Base-by-base conservation (phyloP, 495 filamentous ascomycete genomes). In the Pyronema domesticum region DNA sequence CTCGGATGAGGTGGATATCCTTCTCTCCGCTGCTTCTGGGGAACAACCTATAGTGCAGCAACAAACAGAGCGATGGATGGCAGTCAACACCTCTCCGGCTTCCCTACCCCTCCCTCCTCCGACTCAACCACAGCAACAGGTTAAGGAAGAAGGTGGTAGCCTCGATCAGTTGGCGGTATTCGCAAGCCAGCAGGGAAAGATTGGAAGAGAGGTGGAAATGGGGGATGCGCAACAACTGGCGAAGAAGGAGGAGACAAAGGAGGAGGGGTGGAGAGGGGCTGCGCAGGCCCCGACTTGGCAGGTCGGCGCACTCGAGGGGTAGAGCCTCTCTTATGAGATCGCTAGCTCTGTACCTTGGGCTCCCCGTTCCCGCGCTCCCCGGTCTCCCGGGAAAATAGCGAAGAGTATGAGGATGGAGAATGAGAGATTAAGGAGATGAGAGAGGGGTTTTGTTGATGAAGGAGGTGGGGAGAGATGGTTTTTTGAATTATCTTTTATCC, bases 31-130 rank as follows among this genome's bases (percentile, higher is more conserved):
- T 47, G 60, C 63, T 39, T 62, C 52, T 33, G 67, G 70, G 13
- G 49, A 44, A 72, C 70, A 37, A 70, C 72, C 49, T 67, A 68
- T 14, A 68, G 69, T 33, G 72, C 69, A 60, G 69, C 67, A 34
- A 66, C 68, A 9, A 66, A 72, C 17, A 68, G 65, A 67, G 8
- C 46, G 65, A 18, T 67, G 65, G 65, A 64, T 65, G 59, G 65
- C 65, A 14, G 60, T 67, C 48, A 67, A 67, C 39, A 67, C 62
- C 7, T n/a, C n/a, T n/a, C n/a, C n/a, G n/a, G n/a, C n/a, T n/a
- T n/a, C n/a, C n/a, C n/a, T n/a, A n/a, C 23, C 23, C 1, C 48
- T 56, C 3, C 56, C 58, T 10, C 51, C 56, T 23, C 40, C 47
- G 1, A 50, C 61, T 8, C 56, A 14, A 37, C 33, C 50, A 46